Base-by-base conservation (phyloP, 192 early-diverging fungal species). In the Podila clonocystis region DNA sequence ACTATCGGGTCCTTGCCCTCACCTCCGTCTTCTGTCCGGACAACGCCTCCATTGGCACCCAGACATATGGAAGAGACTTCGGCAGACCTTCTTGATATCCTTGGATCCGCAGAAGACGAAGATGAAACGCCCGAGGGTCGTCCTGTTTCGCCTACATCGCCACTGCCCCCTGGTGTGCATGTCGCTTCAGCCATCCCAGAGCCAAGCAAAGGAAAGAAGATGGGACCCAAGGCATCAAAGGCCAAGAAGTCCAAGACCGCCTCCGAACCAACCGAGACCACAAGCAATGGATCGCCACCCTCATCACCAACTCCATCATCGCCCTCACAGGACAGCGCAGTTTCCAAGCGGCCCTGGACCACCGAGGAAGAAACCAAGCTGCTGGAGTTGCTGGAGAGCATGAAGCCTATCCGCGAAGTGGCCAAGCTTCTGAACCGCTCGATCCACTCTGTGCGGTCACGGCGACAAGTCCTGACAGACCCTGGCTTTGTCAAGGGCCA, bases 401-500 rank as follows among this genome's bases (percentile, higher is more conserved):
- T 36, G 31, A 63, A 52, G 15, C 70, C 77, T 11, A 80, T 80
- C 62, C 72, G 72, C 50, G 77, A 80, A 22, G 72, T 80, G 31
- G 77, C 77, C 30, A 70, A 80, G 58, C 72, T 70, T 50, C 50
- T 80, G 26, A 68, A 73, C 61, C 77, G 77, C n/a, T 80, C 77
- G 15, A 70, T 80, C 2, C 77, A 80, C 34, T 80, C 77, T 58
- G 77, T 80, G n/a, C 77, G 77, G 0, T 80, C 77, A 28, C 77
- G 77, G 15, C 68, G 77, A 26, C 77, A 80, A 33, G 77, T 80
- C 3, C 49, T 80, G 36, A 80, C 77, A 9, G 77, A 80, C 29
- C 77, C 77, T 9, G 77, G 77, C n/a, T 80, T 80, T 33, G 77
- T 80, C 62, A 80, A 80, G 62, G 77, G 77, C 30, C 72, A 80